Conservation (phyloP, 495 filamentous ascomycete genomes). For the Amorphotheca resinae region DNA sequence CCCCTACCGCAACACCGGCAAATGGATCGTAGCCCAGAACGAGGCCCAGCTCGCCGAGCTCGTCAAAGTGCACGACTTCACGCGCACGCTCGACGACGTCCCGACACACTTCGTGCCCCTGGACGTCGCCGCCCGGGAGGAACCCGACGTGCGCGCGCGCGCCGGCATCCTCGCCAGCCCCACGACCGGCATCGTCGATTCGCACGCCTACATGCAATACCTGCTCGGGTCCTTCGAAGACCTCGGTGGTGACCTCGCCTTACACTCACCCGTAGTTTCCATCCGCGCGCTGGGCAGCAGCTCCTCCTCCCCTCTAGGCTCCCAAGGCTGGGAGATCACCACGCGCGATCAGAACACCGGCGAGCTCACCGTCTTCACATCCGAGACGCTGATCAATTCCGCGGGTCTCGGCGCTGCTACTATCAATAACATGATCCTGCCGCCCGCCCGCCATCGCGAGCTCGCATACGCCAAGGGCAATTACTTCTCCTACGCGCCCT, state of each 20-base stretch:
- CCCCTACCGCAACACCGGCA: constrained; percentile 63
- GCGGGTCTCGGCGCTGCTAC: constrained; percentile 67
- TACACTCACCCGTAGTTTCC: constrained; percentile 46
- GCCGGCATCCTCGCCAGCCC: constrained; percentile 69
- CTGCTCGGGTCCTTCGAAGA: constrained; percentile 67
- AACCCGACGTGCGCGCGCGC: constrained; percentile 59
- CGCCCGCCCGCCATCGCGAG: constrained; percentile 35
- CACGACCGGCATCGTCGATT: constrained; percentile 84
- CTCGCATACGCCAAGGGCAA: constrained; percentile 87
- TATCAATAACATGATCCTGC: constrained; percentile 75
- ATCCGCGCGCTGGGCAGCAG: constrained; percentile 50
- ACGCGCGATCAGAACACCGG: constrained; percentile 31
- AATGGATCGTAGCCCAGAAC: constrained; percentile 92
- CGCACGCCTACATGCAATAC: constrained; percentile 68
- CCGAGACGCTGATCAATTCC: constrained; percentile 69
- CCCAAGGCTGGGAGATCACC: constrained; percentile 30
- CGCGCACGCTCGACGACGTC: constrained; percentile 46
- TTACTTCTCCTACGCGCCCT: constrained; percentile 75
- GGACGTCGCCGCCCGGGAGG: constrained; percentile 46
- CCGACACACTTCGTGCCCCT: constrained; percentile 57
- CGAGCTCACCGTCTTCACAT: constrained; percentile 47
- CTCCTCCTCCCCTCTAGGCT: no score
- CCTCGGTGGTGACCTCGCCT: constrained; percentile 57
- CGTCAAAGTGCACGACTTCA: constrained; percentile 52
- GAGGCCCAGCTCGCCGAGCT: constrained; percentile 52